Percentiles rank a stretch among this genome's conserved stretches.
These are phyloP conservation scores for Terfezia boudieri DNA, from an alignment of 495 filamentous ascomycete genomes.

Conservation along the genomic window DNA sequence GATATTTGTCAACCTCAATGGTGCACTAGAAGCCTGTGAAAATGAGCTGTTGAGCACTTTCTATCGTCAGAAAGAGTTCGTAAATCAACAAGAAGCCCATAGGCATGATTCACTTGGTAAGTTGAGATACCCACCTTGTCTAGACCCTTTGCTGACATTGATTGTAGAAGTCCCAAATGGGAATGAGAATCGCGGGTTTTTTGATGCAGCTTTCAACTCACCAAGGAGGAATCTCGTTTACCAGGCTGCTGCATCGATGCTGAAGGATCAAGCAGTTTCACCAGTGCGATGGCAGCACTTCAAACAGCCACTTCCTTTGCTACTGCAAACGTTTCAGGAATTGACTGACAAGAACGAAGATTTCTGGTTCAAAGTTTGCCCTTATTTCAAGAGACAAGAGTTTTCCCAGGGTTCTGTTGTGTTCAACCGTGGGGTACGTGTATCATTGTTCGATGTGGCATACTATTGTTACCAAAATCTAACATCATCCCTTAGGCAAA, in stretches of 20 bases:
- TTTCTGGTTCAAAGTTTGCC: conserved; percentile 66
- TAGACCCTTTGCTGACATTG: conserved; percentile 4
- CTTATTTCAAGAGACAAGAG: conserved; percentile 46
- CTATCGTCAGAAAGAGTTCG: conserved; percentile 27
- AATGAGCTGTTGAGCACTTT: conserved; percentile 81
- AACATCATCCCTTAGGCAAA: conserved; percentile 4
- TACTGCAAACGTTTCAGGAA: conserved; percentile 79
- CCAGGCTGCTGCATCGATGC: conserved; percentile 48
- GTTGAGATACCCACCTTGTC: background rate
- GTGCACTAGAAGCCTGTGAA: conserved; percentile 79
- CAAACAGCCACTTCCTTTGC: conserved; percentile 68
- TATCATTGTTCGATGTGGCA: conserved; percentile 7
- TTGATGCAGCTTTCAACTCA: conserved; percentile 42
- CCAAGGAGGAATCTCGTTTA: conserved; percentile 59
- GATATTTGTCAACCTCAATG: conserved; percentile 76
- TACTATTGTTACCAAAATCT: too few species aligned
- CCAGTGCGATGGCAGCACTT: conserved; percentile 55
- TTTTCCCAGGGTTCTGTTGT: conserved; percentile 47
- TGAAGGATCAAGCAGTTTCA: conserved; percentile 34
- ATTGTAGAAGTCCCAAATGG: conserved; percentile 14
- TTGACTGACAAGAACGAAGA: conserved; percentile 68
- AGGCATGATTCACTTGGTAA: background rate
- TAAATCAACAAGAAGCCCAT: background rate
- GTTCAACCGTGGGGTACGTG: conserved; percentile 46
- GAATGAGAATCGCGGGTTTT: conserved; percentile 7